Evolutionary conservation across 352 stramenopile species (phyloP).

Genomic region (Stramenopiles sp.): DNA sequence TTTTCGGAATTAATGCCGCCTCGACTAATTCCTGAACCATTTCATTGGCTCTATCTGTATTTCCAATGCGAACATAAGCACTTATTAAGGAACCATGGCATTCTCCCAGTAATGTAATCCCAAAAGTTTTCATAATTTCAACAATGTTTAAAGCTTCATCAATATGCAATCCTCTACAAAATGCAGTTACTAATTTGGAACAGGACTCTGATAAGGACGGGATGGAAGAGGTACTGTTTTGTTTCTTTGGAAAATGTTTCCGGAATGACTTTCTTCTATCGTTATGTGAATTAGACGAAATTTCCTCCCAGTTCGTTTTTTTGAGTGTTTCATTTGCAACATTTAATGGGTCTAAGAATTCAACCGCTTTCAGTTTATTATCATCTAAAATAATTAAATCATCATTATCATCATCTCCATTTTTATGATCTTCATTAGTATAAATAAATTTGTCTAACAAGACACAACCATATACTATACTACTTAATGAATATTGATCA

Average conservation of each 20-base stretch:
- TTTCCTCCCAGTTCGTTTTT: no score
- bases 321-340: no score
- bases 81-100: background rate
- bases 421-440: background rate
- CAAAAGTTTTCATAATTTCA: background rate
- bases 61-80: background rate
- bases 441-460: background rate
- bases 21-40: background rate
- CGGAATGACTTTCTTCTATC: no score
- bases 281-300: no score
- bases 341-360: no score
- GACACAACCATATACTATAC: background rate
- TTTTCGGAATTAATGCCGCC: background rate
- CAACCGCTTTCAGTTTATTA: no score
- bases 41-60: background rate
- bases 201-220: background rate
- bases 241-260: no score
- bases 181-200: background rate
- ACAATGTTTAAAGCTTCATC: background rate
- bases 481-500: background rate
- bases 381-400: no score
- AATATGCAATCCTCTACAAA: background rate
- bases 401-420: background rate
- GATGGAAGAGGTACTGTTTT: background rate
- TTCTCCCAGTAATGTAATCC: background rate